phyloP scores from a whole-genome alignment of 345 rosid genomes.

The Eucalyptus sp. region DNA sequence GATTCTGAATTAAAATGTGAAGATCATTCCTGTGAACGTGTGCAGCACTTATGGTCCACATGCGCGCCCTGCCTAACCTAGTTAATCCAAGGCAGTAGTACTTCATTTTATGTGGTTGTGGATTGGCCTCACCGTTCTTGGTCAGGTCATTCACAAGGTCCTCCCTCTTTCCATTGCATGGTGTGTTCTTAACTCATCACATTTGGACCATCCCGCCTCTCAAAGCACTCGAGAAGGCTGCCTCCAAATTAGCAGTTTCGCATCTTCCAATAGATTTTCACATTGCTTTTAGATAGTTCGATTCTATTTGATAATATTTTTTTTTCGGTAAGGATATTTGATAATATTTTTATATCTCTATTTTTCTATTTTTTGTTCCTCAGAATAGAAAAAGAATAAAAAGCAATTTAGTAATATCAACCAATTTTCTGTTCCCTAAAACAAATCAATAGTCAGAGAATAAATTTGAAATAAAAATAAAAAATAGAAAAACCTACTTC shows the following conservation, averaged over 20 bases:
- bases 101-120: neutral
- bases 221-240: neutral
- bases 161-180: neutral
- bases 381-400: too few species aligned
- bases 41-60: neutral
- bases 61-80: neutral
- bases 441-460: too few species aligned
- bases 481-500: too few species aligned
- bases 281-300: neutral
- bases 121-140: neutral
- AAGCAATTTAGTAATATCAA: too few species aligned
- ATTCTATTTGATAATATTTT: too few species aligned
- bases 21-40: too few species aligned
- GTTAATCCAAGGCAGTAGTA: neutral
- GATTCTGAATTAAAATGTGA: neutral
- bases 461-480: too few species aligned
- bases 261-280: neutral
- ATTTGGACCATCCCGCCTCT: neutral
- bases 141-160: neutral
- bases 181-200: neutral
- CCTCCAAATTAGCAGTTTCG: neutral
- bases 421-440: too few species aligned
- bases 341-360: too few species aligned
- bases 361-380: too few species aligned
- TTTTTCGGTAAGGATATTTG: too few species aligned